A percentile compares a stretch with the other conserved stretches of the same genome.
Evolutionary conservation across 257 asterid species (phyloP).

Genomic region (Solanum pimpinellifolium): DNA sequence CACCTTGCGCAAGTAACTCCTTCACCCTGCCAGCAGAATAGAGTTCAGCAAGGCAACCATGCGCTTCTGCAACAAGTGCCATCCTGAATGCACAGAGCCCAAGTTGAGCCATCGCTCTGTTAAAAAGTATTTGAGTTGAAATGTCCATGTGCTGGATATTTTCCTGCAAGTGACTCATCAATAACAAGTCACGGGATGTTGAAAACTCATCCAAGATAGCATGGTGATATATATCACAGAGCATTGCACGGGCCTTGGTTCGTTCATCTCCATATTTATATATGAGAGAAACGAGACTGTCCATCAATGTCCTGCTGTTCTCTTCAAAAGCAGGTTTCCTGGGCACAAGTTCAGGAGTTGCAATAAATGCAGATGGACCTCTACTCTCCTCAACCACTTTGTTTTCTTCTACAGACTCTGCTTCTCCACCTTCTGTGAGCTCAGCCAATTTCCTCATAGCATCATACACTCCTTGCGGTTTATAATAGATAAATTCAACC

Average conservation of each 20-base stretch:
- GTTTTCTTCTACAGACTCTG: constrained; percentile 47
- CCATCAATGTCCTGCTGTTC: constrained; percentile 77
- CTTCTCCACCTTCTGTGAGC: constrained; percentile 33
- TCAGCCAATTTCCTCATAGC: constrained; percentile 90
- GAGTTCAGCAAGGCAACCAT: constrained; percentile 78
- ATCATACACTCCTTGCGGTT: constrained; percentile 92
- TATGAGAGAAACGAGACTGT: constrained; percentile 66
- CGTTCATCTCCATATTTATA: constrained; percentile 85
- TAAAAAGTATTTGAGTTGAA: constrained; percentile 83
- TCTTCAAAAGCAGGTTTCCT: constrained; percentile 82
- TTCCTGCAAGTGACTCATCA: constrained; percentile 98
- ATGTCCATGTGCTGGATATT: constrained; percentile 94
- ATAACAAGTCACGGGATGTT: constrained; percentile 71
- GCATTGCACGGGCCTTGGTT: constrained; percentile 99
- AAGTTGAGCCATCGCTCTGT: constrained; percentile 94
- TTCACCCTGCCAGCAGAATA: constrained; percentile 91
- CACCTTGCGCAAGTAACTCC: constrained; percentile 94
- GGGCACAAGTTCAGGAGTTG: constrained; percentile 70
- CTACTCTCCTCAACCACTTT: constrained; percentile 46
- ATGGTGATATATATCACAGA: constrained; percentile 90
- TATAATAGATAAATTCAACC: constrained; percentile 82
- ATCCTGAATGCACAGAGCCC: constrained; percentile 85
- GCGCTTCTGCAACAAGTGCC: constrained; percentile 71
- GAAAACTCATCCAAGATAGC: constrained; percentile 78
- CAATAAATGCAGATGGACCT: constrained; percentile 61